phyloP scores from a whole-genome alignment of 2,329 filamentous ascomycete species.

The Gaeumannomyces tritici region DNA sequence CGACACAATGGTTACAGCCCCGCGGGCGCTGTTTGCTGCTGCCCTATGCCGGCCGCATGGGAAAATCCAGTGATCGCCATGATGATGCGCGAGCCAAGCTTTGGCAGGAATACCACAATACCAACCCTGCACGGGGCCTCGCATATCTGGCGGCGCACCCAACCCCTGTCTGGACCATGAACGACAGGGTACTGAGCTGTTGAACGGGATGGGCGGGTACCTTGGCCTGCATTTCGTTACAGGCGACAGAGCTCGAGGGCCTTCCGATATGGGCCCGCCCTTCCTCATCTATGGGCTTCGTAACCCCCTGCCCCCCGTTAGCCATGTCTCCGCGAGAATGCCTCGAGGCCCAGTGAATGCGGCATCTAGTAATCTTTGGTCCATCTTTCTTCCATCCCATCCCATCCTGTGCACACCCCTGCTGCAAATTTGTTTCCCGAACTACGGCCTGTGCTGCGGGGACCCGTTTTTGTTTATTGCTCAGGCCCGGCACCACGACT shows the following conservation, averaged over 20 bases:
- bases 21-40: too few relatives aligned
- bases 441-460: too few relatives aligned
- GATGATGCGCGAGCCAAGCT: neutral
- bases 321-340: neutral
- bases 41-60: neutral
- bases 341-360: constrained; percentile 1
- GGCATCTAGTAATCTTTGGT: neutral
- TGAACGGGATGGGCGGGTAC: too few relatives aligned
- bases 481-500: neutral
- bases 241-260: too few relatives aligned
- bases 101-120: neutral
- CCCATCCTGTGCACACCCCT: too few relatives aligned
- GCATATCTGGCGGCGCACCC: too few relatives aligned
- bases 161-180: too few relatives aligned
- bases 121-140: too few relatives aligned
- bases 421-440: too few relatives aligned
- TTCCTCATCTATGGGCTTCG: neutral
- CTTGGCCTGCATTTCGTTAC: too few relatives aligned
- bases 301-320: neutral
- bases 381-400: too few relatives aligned
- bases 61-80: neutral
- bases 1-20: constrained; percentile 1
- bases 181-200: too few relatives aligned
- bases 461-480: neutral
- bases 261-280: neutral